Evolutionary conservation across 78 protist genomes (phyloP).

Genomic region (Dictyostelium citrinum): DNA sequence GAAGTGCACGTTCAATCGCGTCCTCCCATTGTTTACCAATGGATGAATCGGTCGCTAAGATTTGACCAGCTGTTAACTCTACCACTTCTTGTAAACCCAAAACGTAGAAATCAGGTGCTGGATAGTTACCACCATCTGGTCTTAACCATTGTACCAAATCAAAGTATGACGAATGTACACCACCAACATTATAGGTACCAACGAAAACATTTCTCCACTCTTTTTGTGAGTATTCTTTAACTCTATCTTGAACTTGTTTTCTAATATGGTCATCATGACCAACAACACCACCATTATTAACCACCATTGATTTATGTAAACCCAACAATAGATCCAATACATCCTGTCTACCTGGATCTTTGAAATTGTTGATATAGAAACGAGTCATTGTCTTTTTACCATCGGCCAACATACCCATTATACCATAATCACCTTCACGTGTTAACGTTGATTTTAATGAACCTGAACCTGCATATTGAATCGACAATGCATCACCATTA

Average conservation of each 20-base stretch:
- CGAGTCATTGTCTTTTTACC: constrained; percentile 71
- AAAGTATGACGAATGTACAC: constrained; percentile 15
- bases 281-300: background rate
- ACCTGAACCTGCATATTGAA: constrained; percentile 90
- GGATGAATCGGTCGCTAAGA: constrained; percentile 32
- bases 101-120: constrained; percentile 79
- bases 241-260: constrained; percentile 51
- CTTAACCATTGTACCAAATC: constrained; percentile 32
- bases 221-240: constrained; percentile 35
- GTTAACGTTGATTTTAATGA: constrained; percentile 82
- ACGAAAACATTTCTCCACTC: constrained; percentile 55
- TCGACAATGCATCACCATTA: constrained; percentile 89
- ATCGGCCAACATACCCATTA: constrained; percentile 80
- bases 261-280: constrained; percentile 62
- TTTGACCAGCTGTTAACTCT: constrained; percentile 67
- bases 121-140: background rate
- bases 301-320: constrained; percentile 3
- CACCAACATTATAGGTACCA: constrained; percentile 80
- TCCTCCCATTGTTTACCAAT: constrained; percentile 82
- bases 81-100: constrained; percentile 88
- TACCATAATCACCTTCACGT: constrained; percentile 83
- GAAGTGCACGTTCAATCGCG: constrained; percentile 23
- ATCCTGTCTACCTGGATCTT: constrained; percentile 65
- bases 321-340: constrained; percentile 72
- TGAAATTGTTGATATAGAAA: constrained; percentile 56